These are phyloP conservation scores for Elongisporangium anandrum DNA, from an alignment of 352 stramenopile species.

Conservation along the genomic window DNA sequence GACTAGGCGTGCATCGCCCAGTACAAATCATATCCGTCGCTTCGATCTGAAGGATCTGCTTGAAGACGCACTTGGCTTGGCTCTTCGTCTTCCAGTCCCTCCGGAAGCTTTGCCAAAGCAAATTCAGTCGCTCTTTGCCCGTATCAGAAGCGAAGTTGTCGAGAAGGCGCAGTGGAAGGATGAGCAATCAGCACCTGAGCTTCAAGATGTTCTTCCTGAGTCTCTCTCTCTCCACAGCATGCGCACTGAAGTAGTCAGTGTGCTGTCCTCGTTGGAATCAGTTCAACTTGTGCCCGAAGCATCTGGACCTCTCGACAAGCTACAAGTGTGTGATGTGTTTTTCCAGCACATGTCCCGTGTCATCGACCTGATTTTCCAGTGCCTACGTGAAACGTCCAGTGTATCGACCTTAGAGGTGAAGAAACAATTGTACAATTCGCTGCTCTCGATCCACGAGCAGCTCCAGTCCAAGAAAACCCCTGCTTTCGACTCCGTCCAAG, in stretches of 20 bases:
- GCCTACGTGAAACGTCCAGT: background rate
- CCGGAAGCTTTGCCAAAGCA: background rate
- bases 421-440: slow-evolving; percentile 37
- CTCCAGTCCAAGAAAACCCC: slow-evolving; percentile 6
- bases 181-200: slow-evolving; percentile 31
- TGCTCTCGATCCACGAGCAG: slow-evolving; percentile 50
- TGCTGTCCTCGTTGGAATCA: slow-evolving; percentile 27
- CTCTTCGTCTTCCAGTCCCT: background rate
- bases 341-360: slow-evolving; percentile 51
- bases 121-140: background rate
- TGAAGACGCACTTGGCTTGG: slow-evolving; percentile 20
- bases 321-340: slow-evolving; percentile 46
- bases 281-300: slow-evolving; percentile 6
- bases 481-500: slow-evolving; percentile 3
- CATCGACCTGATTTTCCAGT: slow-evolving; percentile 49
- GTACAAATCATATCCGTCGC: background rate
- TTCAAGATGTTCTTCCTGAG: slow-evolving; percentile 28
- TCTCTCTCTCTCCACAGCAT: slow-evolving; percentile 9
- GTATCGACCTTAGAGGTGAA: slow-evolving; percentile 68
- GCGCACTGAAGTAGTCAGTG: slow-evolving; percentile 15
- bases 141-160: background rate
- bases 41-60: slow-evolving; percentile 39
- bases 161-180: background rate
- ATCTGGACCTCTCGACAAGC: slow-evolving; percentile 9
- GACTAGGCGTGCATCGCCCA: background rate